These are phyloP conservation scores for Heliocybe sulcata DNA, from an alignment of 1,284 basidiomycete species.

Conservation along the genomic window DNA sequence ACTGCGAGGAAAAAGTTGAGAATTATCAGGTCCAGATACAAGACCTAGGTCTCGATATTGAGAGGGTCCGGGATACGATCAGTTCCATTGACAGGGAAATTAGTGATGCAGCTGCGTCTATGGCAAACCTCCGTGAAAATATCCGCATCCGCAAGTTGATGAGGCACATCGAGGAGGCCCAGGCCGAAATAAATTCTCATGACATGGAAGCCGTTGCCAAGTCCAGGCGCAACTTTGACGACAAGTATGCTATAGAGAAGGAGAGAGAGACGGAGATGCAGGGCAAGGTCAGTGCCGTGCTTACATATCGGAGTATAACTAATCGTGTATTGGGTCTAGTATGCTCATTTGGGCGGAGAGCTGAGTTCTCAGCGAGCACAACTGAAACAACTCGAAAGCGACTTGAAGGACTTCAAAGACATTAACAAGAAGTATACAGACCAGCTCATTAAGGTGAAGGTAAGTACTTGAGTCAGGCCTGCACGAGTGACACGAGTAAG, in stretches of 20 bases:
- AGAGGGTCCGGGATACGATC: slow-evolving; percentile 45
- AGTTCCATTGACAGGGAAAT: slow-evolving; percentile 63
- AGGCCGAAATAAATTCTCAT: slow-evolving; percentile 66
- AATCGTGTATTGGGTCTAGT: slow-evolving; percentile 34
- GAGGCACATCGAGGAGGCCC: slow-evolving; percentile 59
- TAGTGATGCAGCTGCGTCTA: slow-evolving; percentile 60
- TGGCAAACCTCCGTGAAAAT: slow-evolving; percentile 82
- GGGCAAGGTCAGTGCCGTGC: slow-evolving; percentile 47
- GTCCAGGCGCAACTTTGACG: slow-evolving; percentile 78
- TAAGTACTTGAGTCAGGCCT: slow-evolving; percentile 21
- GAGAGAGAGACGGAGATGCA: slow-evolving; percentile 67
- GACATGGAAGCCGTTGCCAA: slow-evolving; percentile 81
- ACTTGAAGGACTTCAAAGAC: slow-evolving; percentile 85
- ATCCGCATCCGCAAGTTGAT: slow-evolving; percentile 70
- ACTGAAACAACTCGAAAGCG: slow-evolving; percentile 59
- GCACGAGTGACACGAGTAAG: slow-evolving; percentile 1
- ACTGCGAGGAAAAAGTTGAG: slow-evolving; percentile 55
- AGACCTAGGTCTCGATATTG: slow-evolving; percentile 47
- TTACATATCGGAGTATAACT: slow-evolving; percentile 5
- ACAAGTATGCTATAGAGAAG: slow-evolving; percentile 70
- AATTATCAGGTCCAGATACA: slow-evolving; percentile 54
- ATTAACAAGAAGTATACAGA: slow-evolving; percentile 83
- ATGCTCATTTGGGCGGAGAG: slow-evolving; percentile 77
- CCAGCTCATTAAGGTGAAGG: slow-evolving; percentile 94
- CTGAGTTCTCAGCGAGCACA: slow-evolving; percentile 71